Percentiles rank a stretch among this genome's conserved stretches.
Conservation (phyloP, 768 basidiomycete genomes). For the Nidularia pulvinata region DNA sequence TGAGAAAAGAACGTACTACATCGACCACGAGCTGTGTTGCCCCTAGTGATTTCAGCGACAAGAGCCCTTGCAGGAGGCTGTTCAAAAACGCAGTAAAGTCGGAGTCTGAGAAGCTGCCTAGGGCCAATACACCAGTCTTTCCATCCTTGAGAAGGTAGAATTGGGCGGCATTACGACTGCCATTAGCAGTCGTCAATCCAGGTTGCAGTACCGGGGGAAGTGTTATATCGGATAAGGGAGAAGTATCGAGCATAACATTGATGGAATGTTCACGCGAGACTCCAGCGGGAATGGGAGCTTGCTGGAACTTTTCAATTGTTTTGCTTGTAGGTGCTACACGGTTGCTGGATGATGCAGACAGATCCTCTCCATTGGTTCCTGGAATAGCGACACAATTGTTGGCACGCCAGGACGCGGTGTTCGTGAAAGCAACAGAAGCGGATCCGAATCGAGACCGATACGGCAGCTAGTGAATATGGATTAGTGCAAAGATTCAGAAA, state of each 20-base stretch:
- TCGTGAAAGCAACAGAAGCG: conserved; percentile 40
- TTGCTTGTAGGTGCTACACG: conserved; percentile 6
- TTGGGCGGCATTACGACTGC: conserved; percentile 48
- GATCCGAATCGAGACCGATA: conserved; percentile 55
- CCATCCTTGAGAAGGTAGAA: conserved; percentile 54
- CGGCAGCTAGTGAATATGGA: conserved; percentile 37
- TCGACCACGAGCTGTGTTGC: conserved; percentile 59
- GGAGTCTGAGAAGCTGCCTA: conserved; percentile 56
- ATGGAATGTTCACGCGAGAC: conserved; percentile 32
- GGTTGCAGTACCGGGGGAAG: conserved; percentile 40
- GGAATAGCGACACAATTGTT: conserved; percentile 50
- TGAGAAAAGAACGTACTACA: conserved; percentile 36
- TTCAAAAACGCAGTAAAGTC: conserved; percentile 38
- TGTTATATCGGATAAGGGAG: conserved; percentile 40
- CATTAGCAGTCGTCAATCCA: conserved; percentile 30
- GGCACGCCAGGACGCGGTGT: conserved; percentile 46
- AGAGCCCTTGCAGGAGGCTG: conserved; percentile 44
- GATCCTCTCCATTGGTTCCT: conserved; percentile 48
- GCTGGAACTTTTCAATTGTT: conserved; percentile 34
- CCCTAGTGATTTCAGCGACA: conserved; percentile 46
- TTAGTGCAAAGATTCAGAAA: not conserved
- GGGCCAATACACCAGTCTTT: conserved; percentile 56
- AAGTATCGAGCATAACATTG: conserved; percentile 50
- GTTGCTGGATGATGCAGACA: conserved; percentile 18
- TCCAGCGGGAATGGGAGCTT: conserved; percentile 25